Evolutionary conservation across 768 basidiomycete genomes (phyloP).

Genomic region (Leccinellum albellum): DNA sequence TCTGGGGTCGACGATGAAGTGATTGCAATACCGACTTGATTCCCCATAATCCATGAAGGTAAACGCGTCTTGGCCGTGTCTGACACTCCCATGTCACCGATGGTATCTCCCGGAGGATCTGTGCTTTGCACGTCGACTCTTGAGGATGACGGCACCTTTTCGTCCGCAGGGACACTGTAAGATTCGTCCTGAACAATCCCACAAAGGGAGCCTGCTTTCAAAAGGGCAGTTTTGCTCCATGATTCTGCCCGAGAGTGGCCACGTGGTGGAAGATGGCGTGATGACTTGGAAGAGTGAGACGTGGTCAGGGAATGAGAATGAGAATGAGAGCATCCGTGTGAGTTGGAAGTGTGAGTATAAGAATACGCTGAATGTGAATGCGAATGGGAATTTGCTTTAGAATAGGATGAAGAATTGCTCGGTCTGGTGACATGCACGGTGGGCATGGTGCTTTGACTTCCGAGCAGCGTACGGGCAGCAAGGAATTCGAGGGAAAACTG

Average conservation of each 20-base stretch:
- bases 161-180: constrained; percentile 20
- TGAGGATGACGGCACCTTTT: constrained; percentile 21
- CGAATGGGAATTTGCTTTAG: constrained; percentile 29
- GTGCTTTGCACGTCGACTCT: constrained; percentile 24
- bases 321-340: constrained; percentile 31
- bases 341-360: constrained; percentile 21
- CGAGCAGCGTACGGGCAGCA: constrained; percentile 62
- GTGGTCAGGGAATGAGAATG: constrained; percentile 38
- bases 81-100: background rate
- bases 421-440: constrained; percentile 25
- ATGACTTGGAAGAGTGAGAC: constrained; percentile 32
- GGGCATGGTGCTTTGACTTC: constrained; percentile 57
- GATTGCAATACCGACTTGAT: constrained; percentile 43
- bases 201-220: constrained; percentile 33
- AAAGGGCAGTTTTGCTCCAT: constrained; percentile 35
- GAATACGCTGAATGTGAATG: constrained; percentile 24
- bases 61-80: constrained; percentile 25
- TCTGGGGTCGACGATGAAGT: constrained; percentile 34
- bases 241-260: constrained; percentile 38
- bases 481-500: constrained; percentile 49
- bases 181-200: constrained; percentile 25
- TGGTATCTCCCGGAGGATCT: constrained; percentile 2
- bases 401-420: constrained; percentile 15
- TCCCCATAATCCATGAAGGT: constrained; percentile 25
- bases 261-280: constrained; percentile 16